These are phyloP conservation scores for Blastobotrys attinorum DNA, from an alignment of 805 yeast species.

Conservation along the genomic window DNA sequence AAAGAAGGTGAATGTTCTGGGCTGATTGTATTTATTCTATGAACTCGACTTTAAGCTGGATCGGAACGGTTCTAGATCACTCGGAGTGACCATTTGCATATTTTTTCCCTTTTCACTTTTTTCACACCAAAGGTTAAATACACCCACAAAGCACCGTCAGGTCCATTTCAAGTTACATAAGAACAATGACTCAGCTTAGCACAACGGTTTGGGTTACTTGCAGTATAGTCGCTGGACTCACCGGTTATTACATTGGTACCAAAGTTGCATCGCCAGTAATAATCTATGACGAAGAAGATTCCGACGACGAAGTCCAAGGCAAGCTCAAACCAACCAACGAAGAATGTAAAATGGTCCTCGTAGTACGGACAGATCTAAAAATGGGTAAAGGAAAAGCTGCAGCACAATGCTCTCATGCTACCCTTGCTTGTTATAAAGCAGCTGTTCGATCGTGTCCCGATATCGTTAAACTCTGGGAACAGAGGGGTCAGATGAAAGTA, in stretches of 20 bases:
- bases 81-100: neutral
- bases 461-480: constrained; percentile 67
- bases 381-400: constrained; percentile 96
- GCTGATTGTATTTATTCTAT: constrained; percentile 16
- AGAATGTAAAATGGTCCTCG: constrained; percentile 58
- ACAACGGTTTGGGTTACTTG: no score
- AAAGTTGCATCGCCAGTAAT: constrained; percentile 1
- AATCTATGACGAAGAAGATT: constrained; percentile 11
- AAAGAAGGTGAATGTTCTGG: constrained; percentile 37
- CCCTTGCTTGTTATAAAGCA: constrained; percentile 71
- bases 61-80: no score
- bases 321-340: constrained; percentile 10
- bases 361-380: constrained; percentile 78
- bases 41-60: no score
- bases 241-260: constrained; percentile 11
- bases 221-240: constrained; percentile 4
- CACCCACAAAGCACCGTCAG: no score
- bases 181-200: no score
- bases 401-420: constrained; percentile 98
- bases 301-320: constrained; percentile 10
- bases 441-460: constrained; percentile 51
- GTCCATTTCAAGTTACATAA: no score
- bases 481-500: constrained; percentile 88
- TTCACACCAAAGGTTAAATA: no score
- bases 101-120: no score